Evolutionary conservation across 1,284 basidiomycete species (phyloP), one percentile per base, ranked within the genome.

Genomic region (Puccinia hordei): DNA sequence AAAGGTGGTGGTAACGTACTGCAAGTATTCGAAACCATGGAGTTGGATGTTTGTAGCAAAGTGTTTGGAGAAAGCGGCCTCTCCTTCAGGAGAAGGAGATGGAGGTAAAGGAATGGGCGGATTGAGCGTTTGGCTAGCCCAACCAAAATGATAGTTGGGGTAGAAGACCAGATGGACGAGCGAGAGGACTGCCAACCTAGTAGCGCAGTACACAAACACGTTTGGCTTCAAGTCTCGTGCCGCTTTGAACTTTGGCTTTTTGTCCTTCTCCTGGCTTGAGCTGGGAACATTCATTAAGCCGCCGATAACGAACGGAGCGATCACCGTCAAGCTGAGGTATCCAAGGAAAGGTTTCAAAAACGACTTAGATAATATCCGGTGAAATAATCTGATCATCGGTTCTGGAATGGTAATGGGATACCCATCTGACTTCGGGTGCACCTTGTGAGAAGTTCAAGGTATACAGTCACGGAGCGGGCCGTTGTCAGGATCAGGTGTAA

Each of bases 201-300:
- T 53, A 49, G 65, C 63, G 13, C 49, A 68, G 17, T 66, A 77
- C 22, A 68, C 65, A 55, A 77, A 77, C 33, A 68, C 63, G 63
- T 49, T 77, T 17, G 75, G 75, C 63, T 77, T 77, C 22, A 77
- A 46, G 15, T 77, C 63, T 12, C 53, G 57, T 1, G 46, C 49
- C 30, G 63, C 65, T 57, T 68, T 65, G 35, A 66, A 49, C 27
- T 41, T 55, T 27, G 33, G 46, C 38, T 55, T 53, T 19, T 35
- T 24, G 24, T 63, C 44, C 38, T 59, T 73, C 19, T 35, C 53
- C 38, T 55, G 30, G 33, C 33, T 49, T 17, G 63, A 41, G 35
- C 33, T 68, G 24, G 75, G 75, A 51, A 68, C 63, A 38, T 77
- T 77, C 63, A 77, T 68, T 24, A 77, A 77, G 22, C 65, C 63